Conservation (phyloP, 2,329 filamentous ascomycete species). For the Alternaria longipes region DNA sequence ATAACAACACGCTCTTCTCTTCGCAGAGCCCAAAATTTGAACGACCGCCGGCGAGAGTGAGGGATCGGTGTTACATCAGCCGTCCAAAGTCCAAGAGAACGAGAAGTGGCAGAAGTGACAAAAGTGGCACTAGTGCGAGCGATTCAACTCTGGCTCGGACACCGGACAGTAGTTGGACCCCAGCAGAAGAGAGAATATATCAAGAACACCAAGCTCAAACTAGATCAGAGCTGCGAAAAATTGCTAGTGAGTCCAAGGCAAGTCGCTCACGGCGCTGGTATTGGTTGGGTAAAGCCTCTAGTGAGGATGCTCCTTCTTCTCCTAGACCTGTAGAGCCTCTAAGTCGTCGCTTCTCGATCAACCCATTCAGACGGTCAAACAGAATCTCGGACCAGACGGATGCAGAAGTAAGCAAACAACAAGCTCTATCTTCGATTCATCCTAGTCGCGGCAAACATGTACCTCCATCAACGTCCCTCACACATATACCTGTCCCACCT, state of each 20-base stretch:
- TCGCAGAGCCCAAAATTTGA: slow-evolving; percentile 19
- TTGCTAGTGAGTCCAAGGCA: slow-evolving; percentile 22
- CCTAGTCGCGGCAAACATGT: neutral
- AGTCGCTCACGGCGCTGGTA: slow-evolving; percentile 31
- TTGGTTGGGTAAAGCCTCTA: slow-evolving; percentile 27
- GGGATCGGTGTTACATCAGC: slow-evolving; percentile 24
- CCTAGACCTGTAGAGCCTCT: slow-evolving; percentile 5
- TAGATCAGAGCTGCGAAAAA: slow-evolving; percentile 26
- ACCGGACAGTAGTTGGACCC: slow-evolving; percentile 16
- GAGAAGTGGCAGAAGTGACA: slow-evolving; percentile 15
- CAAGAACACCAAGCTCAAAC: slow-evolving; percentile 20
- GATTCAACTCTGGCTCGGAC: slow-evolving; percentile 21
- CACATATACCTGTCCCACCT: slow-evolving; percentile 32
- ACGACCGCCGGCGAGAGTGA: slow-evolving; percentile 16
- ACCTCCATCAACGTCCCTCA: slow-evolving; percentile 9
- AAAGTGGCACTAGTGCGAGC: slow-evolving; percentile 18
- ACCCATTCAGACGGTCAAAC: slow-evolving; percentile 31
- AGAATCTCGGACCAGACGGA: slow-evolving; percentile 19
- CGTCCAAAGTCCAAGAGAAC: slow-evolving; percentile 17
- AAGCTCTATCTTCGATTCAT: neutral
- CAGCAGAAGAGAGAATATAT: slow-evolving; percentile 7
- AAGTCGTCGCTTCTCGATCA: slow-evolving; percentile 22
- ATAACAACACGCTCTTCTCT: slow-evolving; percentile 14
- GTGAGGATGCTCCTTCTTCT: slow-evolving; percentile 19
- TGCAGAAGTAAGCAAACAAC: slow-evolving; percentile 19